Conservation (phyloP, 106 monocot species). For the Dioscorea zingiberensis region DNA sequence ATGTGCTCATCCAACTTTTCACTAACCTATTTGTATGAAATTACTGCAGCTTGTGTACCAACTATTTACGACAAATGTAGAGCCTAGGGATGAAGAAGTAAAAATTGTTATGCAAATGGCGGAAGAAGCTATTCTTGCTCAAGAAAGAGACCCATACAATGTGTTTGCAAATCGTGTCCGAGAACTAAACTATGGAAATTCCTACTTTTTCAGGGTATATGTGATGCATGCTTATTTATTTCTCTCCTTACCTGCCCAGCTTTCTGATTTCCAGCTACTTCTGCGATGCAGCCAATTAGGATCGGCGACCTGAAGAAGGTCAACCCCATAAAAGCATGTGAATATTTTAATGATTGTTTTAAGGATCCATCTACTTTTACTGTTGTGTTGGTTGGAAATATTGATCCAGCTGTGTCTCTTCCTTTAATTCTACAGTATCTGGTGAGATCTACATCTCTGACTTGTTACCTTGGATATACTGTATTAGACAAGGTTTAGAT, state of each 20-base stretch:
- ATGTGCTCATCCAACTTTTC: too few species aligned
- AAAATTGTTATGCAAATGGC: constrained; percentile 99
- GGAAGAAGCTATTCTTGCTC: constrained; percentile 93
- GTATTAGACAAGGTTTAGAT: too few species aligned
- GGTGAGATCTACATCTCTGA: constrained; percentile 42
- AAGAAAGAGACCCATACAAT: constrained; percentile 98
- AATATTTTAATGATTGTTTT: constrained; percentile 86
- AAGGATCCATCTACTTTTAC: constrained; percentile 97
- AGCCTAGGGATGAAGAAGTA: constrained; percentile 92
- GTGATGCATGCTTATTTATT: constrained; percentile 3
- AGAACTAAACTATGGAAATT: constrained; percentile 93
- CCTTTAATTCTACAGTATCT: constrained; percentile 87
- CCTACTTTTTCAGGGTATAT: constrained; percentile 86
- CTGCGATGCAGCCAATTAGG: constrained; percentile 71
- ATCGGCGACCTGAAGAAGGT: constrained; percentile 85
- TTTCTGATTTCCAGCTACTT: constrained; percentile 8
- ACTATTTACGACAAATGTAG: constrained; percentile 84
- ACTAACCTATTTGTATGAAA: neutral
- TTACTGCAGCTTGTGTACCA: constrained; percentile 89
- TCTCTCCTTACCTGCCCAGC: neutral
- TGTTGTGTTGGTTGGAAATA: constrained; percentile 86
- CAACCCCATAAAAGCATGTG: constrained; percentile 85
- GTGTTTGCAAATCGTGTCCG: constrained; percentile 90
- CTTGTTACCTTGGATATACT: neutral
- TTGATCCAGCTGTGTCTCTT: constrained; percentile 60